Evolutionary conservation across 1,284 basidiomycete genomes (phyloP).

Genomic region (Filobasidium uniguttulatum): DNA sequence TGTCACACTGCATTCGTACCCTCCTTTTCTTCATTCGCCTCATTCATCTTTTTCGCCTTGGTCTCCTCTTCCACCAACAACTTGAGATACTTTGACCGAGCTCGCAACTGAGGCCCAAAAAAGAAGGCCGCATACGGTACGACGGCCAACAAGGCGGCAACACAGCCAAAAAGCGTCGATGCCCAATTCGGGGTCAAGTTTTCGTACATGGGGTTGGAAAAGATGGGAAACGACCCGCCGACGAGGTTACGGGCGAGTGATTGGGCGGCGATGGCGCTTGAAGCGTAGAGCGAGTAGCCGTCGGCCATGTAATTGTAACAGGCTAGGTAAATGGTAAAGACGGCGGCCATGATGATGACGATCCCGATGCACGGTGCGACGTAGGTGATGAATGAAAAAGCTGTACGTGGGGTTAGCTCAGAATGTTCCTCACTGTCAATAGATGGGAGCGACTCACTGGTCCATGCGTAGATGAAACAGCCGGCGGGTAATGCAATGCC

Average conservation of each 20-base stretch:
- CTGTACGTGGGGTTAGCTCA: background rate
- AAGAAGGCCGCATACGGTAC: conserved; percentile 29
- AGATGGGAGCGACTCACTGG: conserved; percentile 13
- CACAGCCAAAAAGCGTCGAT: conserved; percentile 11
- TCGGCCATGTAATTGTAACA: conserved; percentile 19
- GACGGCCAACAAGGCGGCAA: conserved; percentile 17
- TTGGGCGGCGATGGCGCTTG: conserved; percentile 21
- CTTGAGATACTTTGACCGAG: conserved; percentile 23
- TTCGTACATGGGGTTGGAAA: conserved; percentile 11
- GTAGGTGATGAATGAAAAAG: conserved; percentile 4
- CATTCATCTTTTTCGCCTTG: conserved; percentile 8
- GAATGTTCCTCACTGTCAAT: background rate
- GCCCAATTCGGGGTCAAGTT: conserved; percentile 15
- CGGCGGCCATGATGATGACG: conserved; percentile 40
- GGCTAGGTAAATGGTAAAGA: conserved; percentile 14
- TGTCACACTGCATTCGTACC: no score
- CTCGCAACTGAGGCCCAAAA: conserved; percentile 27
- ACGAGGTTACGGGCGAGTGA: conserved; percentile 15
- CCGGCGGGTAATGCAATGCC: conserved; percentile 49
- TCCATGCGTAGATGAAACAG: conserved; percentile 44
- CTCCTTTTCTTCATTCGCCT: background rate
- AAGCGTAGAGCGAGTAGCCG: conserved; percentile 23
- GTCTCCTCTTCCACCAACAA: conserved; percentile 24
- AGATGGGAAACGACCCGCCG: conserved; percentile 16
- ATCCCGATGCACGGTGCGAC: conserved; percentile 39